Evolutionary conservation across 2,329 filamentous ascomycete genomes (phyloP), one percentile per base, ranked within the genome.

Genomic region (Hypoxylon sp.): DNA sequence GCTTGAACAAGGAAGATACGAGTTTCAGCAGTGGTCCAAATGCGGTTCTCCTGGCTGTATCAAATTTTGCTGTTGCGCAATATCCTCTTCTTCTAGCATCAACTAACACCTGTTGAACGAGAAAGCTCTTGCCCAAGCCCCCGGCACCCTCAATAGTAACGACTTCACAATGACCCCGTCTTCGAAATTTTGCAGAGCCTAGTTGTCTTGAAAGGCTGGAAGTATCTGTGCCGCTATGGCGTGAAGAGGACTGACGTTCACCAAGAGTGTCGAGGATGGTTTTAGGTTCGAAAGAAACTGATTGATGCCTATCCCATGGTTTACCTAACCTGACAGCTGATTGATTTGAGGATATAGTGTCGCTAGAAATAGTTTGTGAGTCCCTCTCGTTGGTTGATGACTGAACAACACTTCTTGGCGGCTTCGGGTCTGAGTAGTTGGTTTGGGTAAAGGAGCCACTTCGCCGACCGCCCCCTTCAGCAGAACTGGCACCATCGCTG

Each of bases 11-110:
- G 19, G 88, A 90, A 10, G 88, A 90, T 10, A 91, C 78, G n/a
- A 91, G 79, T 77, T 88, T 90, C 27, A 91, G 82, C 42, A 91
- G 78, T 3, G 89, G 89, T 0, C 88, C 88, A 75, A 90, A 91
- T 2, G 89, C 87, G 7, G 84, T 87, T 72, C 85, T 85, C 71
- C 86, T 83, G 0, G 88, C 86, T 0, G 85, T 87, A 73, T 91
- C 89, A 65, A 91, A 91, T 74, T 91, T 91, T 44, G 89, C 86
- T 32, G 87, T 89, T 6, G 88, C 87, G 73, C 88, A 91, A 74
- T 91, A 91, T 2, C 89, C 89, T 65, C 86, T 84, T 50, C 86
- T 83, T 54, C 89, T 82, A 15, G 87, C 87, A 70, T 91, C 89
- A 2, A 85, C 81, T 46, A 90, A 82, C 4, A 90, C 86, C 7